A percentile compares a stretch with the other conserved stretches of the same genome.
Evolutionary conservation across 805 yeast species (phyloP).

Genomic region (Myxozyma geophila): DNA sequence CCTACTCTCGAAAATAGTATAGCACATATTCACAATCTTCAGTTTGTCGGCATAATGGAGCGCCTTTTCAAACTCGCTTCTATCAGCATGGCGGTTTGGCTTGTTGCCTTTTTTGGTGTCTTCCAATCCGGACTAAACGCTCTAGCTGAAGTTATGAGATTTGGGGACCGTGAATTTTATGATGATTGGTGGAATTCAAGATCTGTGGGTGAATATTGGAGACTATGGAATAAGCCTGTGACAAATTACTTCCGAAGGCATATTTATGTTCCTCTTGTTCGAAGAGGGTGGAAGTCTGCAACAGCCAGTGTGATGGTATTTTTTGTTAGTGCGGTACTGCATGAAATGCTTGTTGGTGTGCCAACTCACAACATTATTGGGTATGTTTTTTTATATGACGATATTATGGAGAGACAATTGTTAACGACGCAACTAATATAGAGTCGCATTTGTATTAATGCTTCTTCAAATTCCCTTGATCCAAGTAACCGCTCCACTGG

Average conservation of each 20-base stretch:
- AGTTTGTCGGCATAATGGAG: constrained; percentile 44
- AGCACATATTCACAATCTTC: constrained; percentile 40
- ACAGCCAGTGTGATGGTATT: constrained; percentile 48
- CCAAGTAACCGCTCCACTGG: constrained; percentile 50
- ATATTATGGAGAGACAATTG: not conserved
- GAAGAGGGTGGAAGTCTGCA: constrained; percentile 43
- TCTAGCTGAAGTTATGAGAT: constrained; percentile 51
- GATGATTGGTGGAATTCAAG: constrained; percentile 58
- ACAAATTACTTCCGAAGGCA: constrained; percentile 52
- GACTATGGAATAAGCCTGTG: constrained; percentile 54
- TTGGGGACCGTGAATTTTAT: constrained; percentile 54
- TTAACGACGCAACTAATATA: not conserved
- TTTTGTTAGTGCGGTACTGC: constrained; percentile 52
- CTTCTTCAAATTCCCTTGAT: constrained; percentile 52
- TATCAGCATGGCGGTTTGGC: constrained; percentile 52
- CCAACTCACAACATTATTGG: constrained; percentile 55
- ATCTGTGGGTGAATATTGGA: constrained; percentile 55
- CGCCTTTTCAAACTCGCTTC: constrained; percentile 48
- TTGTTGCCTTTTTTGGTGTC: constrained; percentile 49
- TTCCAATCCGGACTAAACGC: constrained; percentile 52
- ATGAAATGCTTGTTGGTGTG: constrained; percentile 53
- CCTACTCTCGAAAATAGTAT: constrained; percentile 50
- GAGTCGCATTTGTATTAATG: constrained; percentile 52
- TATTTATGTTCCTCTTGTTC: constrained; percentile 49
- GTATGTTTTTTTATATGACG: not conserved